Base-by-base conservation (phyloP, 257 asterid genomes). In the Nicotiana noctiflora region DNA sequence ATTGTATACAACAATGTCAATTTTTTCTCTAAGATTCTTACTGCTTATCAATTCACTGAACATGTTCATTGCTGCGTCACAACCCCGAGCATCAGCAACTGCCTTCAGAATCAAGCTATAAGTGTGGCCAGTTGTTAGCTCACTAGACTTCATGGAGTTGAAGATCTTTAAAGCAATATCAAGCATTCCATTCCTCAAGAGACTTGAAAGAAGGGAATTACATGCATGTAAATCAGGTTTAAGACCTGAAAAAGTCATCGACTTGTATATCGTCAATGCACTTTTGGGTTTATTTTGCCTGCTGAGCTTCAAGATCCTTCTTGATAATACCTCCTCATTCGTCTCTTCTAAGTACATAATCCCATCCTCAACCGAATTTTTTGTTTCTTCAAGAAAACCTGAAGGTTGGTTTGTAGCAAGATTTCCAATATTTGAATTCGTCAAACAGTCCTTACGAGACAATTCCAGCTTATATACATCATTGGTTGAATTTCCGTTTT, bases 301-400 rank as follows among this genome's bases (percentile, higher is more conserved):
- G 83, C 98, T 91, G 75, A 95, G 98, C 84, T 86, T 90, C 90
- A 95, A 86, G 57, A 95, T 84, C 93, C 99, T 93, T 57, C 87
- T 85, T 1, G 99, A 93, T 11, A 95, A 82, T 44, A 81, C 75
- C 56, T 83, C 87, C 83, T 90, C 98, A 67, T 91, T 64, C 82
- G 87, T 88, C 85, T 93, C 98, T 90, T 93, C 99, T 85, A 95
- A 84, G 81, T 86, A 92, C 83, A 84, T 80, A 34, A 91, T 79
- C 87, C 86, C 88, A 66, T 80, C 82, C 79, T 66, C 90, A 70
- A 3, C 77, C 14, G 19, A 12, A 70, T 0, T 44, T 70, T 70
- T 74, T 1, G 61, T 49, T 67, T 67, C 76, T 37, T 67, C 76
- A 37, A 37, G 31, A 67, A 40, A 18, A 67, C 76, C n/a, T 49